Evolutionary conservation across 805 yeast species (phyloP).

Genomic region (Schizosaccharomyces octosporus): DNA sequence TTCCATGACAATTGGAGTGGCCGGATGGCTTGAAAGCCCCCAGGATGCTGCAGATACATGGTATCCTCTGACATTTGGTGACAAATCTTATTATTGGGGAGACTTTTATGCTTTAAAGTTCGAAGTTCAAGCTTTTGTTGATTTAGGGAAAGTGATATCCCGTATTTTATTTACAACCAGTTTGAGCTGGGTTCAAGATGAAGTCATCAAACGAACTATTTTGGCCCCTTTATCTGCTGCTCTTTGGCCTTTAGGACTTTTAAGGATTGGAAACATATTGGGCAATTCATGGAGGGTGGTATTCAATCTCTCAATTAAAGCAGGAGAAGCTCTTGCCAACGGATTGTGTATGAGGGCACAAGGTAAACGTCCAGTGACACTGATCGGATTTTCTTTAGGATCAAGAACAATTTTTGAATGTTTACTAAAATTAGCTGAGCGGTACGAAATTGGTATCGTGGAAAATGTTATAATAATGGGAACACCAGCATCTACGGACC

Average conservation of each 20-base stretch:
- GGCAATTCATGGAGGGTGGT: constrained; percentile 9
- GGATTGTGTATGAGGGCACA: constrained; percentile 5
- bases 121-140: background rate
- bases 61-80: constrained; percentile 2
- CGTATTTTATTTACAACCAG: background rate
- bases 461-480: constrained; percentile 7
- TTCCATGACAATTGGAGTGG: constrained; percentile 3
- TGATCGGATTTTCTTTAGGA: constrained; percentile 8
- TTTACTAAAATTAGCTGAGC: constrained; percentile 4
- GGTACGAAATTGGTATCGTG: constrained; percentile 3
- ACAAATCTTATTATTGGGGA: background rate
- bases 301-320: constrained; percentile 4
- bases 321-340: constrained; percentile 8
- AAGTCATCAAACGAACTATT: constrained; percentile 6
- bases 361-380: constrained; percentile 7
- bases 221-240: constrained; percentile 6
- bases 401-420: constrained; percentile 7
- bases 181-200: constrained; percentile 3
- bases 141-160: background rate
- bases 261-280: constrained; percentile 3
- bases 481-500: constrained; percentile 5
- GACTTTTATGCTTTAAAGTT: background rate
- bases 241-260: constrained; percentile 7
- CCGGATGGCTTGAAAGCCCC: constrained; percentile 6
- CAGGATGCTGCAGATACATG: constrained; percentile 5